Base-by-base conservation (phyloP, 306 rosid genomes). In the Luffa acutangula region DNA sequence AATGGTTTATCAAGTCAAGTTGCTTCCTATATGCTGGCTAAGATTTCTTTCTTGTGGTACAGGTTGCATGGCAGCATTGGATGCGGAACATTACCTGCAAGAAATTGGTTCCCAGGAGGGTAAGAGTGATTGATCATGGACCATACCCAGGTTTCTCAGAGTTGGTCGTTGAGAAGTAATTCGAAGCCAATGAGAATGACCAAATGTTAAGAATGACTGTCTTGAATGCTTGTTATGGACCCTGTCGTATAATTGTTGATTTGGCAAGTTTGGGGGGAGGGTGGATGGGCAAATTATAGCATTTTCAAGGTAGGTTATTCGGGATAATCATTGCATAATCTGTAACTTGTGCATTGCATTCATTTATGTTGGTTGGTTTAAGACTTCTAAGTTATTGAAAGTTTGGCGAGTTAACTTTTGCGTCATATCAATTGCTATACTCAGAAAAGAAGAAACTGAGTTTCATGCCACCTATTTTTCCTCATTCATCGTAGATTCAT, bases 31-130 rank as follows among this genome's bases (percentile, higher is more conserved):
- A 20, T 7, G 36, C 20, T 37, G 9, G 34, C 72, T 67, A 41
- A 25, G 33, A 67, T 41, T 43, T 5, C 8, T 52, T 43, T 41
- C 37, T 42, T 60, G 20, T 78, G 75, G 73, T 82, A 86, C 90
- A 93, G 98, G 98, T 66, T 93, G 98, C 89, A 93, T 93, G 98
- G 95, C 97, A 25, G 98, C 98, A 51, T 85, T 93, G 90, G 98
- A 93, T 73, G 98, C 98, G 57, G 98, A 93, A 77, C 98, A 93
- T 83, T 93, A 82, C 88, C 83, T 93, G 85, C 97, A 91, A 84
- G 94, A 73, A 80, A 54, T 90, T 64, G 95, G 90, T 81, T 82
- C 88, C 49, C 91, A 90, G 77, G 87, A 88, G 80, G 90, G 82
- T 54, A 87, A 91, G 86, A 88, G 31, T 18, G 89, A 87, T 82